These are phyloP conservation scores for Xylaria sp. DNA, from an alignment of 2,329 filamentous ascomycete genomes.

Conservation along the genomic window DNA sequence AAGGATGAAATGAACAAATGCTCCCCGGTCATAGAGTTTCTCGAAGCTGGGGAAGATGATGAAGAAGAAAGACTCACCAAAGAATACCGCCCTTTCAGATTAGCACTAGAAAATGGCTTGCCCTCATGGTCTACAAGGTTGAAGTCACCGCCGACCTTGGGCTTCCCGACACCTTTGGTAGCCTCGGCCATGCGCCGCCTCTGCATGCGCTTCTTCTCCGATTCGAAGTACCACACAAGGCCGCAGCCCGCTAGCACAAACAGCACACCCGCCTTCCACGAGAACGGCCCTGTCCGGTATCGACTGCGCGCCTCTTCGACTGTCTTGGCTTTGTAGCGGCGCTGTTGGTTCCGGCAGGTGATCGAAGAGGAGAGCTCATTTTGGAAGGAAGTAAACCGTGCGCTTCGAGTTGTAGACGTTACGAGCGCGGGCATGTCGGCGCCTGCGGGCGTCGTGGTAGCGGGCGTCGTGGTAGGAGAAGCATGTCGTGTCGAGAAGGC, in stretches of 20 bases:
- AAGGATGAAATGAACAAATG: background rate
- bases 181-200: slow-evolving; percentile 88
- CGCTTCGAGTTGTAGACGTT: slow-evolving; percentile 5
- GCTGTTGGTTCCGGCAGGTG: slow-evolving; percentile 36
- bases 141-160: slow-evolving; percentile 91
- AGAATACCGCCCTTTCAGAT: slow-evolving; percentile 85
- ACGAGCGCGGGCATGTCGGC: slow-evolving; percentile 14
- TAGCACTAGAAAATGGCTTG: slow-evolving; percentile 74
- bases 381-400: slow-evolving; percentile 3
- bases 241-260: slow-evolving; percentile 80
- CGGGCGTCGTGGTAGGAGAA: slow-evolving; percentile 10
- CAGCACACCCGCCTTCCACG: slow-evolving; percentile 84
- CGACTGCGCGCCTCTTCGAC: slow-evolving; percentile 65
- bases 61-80: slow-evolving; percentile 61
- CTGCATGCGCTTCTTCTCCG: slow-evolving; percentile 90
- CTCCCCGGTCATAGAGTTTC: background rate
- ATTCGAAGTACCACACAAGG: slow-evolving; percentile 88
- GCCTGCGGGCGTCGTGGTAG: slow-evolving; percentile 7
- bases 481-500: slow-evolving; percentile 23
- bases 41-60: background rate
- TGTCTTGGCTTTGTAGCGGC: slow-evolving; percentile 55
- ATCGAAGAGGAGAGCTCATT: background rate
- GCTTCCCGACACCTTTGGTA: slow-evolving; percentile 88
- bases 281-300: slow-evolving; percentile 76
- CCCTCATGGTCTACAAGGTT: slow-evolving; percentile 82